Base-by-base conservation (phyloP, 345 rosid species). In the Acer yangbiense region DNA sequence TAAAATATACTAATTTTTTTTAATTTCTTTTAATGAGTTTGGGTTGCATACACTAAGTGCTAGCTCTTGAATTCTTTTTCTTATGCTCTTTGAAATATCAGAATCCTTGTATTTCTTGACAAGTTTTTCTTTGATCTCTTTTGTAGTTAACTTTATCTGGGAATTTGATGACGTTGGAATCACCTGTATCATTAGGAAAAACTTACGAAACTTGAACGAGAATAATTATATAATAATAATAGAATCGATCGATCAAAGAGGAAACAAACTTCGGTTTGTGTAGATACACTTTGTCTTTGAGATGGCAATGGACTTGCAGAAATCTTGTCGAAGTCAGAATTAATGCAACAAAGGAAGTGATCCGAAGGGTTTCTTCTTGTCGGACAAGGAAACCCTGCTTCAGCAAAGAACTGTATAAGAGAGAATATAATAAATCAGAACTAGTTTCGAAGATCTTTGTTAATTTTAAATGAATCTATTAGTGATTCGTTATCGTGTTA, bases 331-430 rank as follows among this genome's bases (percentile, higher is more conserved):
- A 87, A 89, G 69, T 87, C 91, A 12, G 83, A 81, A 70, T 86
- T 89, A 14, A 88, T 80, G 6, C 85, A 86, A 13, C 85, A 75
- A 27, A 88, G 81, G 81, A 85, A 90, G 76, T 86, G 91, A 82
- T 88, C 93, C 0, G 86, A 87, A 68, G 93, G 89, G 66, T 82
- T 89, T 71, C 83, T 77, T 72, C 81, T 73, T 35, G 79, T 72
- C 9, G 90, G 90, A 72, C 89, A 90, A 35, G 93, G 86, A 68
- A 87, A 87, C 43, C 90, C 93, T 25, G 82, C 87, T 65, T 86
- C 85, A 35, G 85, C 86, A 46, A 86, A 88, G 78, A 88, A 87
- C 89, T 89, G 76, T 63, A 78, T 11, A 0, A 29, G 11, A 61
- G 46, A 6, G 39, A 27, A 52, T 3, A 25, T 4, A 35, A 62